Conservation (phyloP, 2,329 filamentous ascomycete species). For the Diaporthe citriasiana region DNA sequence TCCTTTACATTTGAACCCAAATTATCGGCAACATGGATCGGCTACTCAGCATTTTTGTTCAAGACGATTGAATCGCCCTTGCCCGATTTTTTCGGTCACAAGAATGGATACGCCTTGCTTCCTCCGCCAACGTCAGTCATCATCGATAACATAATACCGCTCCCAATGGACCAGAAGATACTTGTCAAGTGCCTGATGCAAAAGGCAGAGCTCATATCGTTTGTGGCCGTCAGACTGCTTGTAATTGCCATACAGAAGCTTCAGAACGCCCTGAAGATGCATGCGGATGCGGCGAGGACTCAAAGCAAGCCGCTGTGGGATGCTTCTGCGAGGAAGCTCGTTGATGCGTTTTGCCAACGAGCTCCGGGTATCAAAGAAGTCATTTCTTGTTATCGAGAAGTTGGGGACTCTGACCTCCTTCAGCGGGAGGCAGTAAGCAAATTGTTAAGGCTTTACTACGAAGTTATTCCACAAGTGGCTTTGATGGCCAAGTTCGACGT, state of each 20-base stretch:
- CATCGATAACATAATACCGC: constrained; percentile 88
- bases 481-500: constrained; percentile 91
- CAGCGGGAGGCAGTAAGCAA: constrained; percentile 85
- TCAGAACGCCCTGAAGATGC: constrained; percentile 71
- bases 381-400: constrained; percentile 79
- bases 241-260: constrained; percentile 86
- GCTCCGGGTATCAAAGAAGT: constrained; percentile 88
- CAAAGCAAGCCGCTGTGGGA: constrained; percentile 70
- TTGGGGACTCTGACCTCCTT: constrained; percentile 76
- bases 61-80: constrained; percentile 82
- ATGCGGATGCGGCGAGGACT: constrained; percentile 61
- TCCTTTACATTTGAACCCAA: constrained; percentile 92
- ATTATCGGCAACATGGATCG: constrained; percentile 93
- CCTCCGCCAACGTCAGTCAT: constrained; percentile 85
- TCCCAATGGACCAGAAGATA: constrained; percentile 84
- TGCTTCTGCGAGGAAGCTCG: constrained; percentile 76
- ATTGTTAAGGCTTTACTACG: constrained; percentile 86
- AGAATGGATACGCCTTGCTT: constrained; percentile 70
- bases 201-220: constrained; percentile 82
- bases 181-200: constrained; percentile 84
- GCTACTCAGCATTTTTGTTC: constrained; percentile 91
- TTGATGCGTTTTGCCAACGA: constrained; percentile 81
- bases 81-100: constrained; percentile 79
- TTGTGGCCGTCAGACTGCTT: constrained; percentile 87
- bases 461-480: constrained; percentile 83